Base-by-base conservation (phyloP, 768 basidiomycete genomes). In the Hydnum rufescens region DNA sequence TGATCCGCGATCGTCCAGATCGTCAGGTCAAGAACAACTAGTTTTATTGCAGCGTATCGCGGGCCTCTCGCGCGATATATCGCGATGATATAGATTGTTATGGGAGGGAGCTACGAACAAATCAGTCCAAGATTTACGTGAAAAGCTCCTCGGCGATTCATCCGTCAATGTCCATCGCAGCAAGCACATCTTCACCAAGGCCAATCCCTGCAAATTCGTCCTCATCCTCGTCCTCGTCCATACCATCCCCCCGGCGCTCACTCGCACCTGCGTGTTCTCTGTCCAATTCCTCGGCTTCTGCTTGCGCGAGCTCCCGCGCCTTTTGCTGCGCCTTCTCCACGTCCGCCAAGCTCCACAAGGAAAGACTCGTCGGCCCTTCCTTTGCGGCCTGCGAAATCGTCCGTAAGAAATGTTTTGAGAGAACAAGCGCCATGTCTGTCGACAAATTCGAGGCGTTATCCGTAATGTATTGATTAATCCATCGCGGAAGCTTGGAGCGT, bases 401-500 rank as follows among this genome's bases (percentile, higher is more conserved):
- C 4, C 95, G 79, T 77, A 99, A 92, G 68, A 99, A 99, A 29
- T 88, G 70, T 66, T 97, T 95, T 52, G 90, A 88, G 51, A 95
- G 68, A 3, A 87, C 88, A 56, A 96, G 66, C 2, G 90, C 90
- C 87, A 95, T 95, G 65, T 99, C 95, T 5, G 92, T 97, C 8
- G 95, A 97, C 49, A 99, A 71, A 65, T 97, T 99, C 5, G 95
- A 84, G 19, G 90, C 86, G 0, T 89, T 83, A 64, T 97, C 95
- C n/a, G 89, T 95, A 61, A 99, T 97, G 64, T 95, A 96, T 62
- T 93, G 89, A 63, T 97, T 96, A 59, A 99, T 97, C 95, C 95
- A 99, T 42, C 86, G 80, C 4, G 95, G 95, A 58, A 99, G 70
- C 71, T 96, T 96, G 32, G 88, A 83, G 32, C 93, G 75, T 67